Evolutionary conservation across 768 basidiomycete genomes (phyloP), one percentile per base, ranked within the genome.

Genomic region (Rickenella mellea): DNA sequence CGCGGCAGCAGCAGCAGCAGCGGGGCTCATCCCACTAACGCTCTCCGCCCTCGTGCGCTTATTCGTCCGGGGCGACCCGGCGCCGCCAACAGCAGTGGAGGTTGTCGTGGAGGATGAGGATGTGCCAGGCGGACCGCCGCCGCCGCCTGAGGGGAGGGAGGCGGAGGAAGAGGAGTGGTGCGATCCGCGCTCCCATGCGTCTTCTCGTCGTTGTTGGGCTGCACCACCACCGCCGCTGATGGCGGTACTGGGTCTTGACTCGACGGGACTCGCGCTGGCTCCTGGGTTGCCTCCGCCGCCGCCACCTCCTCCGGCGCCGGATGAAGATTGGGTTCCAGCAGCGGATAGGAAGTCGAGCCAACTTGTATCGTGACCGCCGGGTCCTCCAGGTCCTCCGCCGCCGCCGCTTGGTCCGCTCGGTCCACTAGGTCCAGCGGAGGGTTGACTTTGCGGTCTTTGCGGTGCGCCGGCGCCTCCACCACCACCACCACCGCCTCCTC

Each of bases 331-430:
- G 20, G 61, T 47, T 6, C 46, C 41, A 24, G 38, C 51, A 25
- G 59, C 57, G 11, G 62, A 58, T 35, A 61, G 28, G 27, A 62
- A 61, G 28, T 61, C 60, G 26, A 61, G 52, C 60, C 60, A 61
- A 25, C 42, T 54, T 3, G 62, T 48, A n/a, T 61, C 62, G 10
- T 36, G 33, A 7, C 19, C 33, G 12, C 33, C 33, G 7, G 10
- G 10, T 15, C 29, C 29, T 10, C 29, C 29, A 10, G 10, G 10
- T 10, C 10, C 3, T 10, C 33, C 33, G 33, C 33, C 33, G 11
- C 19, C 19, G 33, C 19, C 4, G 5, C 19, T 36, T 22, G 9
- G 11, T n/a, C n/a, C n/a, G 33, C 51, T 54, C 15, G 61, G 39
- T 25, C 56, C 54, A 28, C 51, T 57, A 59, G 27, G 25, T 50